Evolutionary conservation across 345 rosid species (phyloP).

Genomic region (Xanthoceras sorbifolium): DNA sequence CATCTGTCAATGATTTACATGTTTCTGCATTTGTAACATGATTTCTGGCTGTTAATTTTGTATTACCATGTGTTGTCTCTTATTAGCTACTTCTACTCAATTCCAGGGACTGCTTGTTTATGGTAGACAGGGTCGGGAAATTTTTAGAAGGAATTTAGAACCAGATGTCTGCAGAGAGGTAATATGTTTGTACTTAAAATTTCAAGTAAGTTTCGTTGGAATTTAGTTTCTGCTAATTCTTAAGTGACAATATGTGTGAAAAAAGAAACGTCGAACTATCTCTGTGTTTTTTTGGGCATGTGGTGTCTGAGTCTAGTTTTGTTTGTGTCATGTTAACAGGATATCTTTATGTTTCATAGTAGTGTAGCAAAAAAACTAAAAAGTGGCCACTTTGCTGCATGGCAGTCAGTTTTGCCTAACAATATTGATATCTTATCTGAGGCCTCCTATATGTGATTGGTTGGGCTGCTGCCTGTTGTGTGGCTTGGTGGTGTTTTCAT

Average conservation of each 20-base stretch:
- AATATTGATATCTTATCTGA: background rate
- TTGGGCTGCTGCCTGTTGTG: background rate
- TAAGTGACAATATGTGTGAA: background rate
- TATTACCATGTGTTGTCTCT: slow-evolving; percentile 18
- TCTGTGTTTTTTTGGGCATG: background rate
- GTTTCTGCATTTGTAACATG: background rate
- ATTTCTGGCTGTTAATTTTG: background rate
- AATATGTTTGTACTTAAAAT: slow-evolving; percentile 22
- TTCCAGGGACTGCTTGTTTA: slow-evolving; percentile 93
- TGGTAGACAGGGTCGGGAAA: slow-evolving; percentile 85
- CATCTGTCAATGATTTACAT: background rate
- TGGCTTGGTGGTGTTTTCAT: background rate
- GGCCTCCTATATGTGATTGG: background rate
- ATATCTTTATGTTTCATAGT: background rate
- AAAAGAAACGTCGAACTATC: background rate
- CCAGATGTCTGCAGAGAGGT: slow-evolving; percentile 87
- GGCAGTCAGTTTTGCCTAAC: slow-evolving; percentile 8
- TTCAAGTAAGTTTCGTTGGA: background rate
- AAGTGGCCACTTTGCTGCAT: background rate
- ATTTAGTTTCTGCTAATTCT: slow-evolving; percentile 3
- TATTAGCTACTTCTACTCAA: slow-evolving; percentile 21
- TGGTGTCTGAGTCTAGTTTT: background rate
- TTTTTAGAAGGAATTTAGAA: slow-evolving; percentile 78
- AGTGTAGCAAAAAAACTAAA: no score
- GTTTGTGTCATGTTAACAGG: background rate